Evolutionary conservation across 345 rosid species (phyloP).

Genomic region (Hypericum perforatum): DNA sequence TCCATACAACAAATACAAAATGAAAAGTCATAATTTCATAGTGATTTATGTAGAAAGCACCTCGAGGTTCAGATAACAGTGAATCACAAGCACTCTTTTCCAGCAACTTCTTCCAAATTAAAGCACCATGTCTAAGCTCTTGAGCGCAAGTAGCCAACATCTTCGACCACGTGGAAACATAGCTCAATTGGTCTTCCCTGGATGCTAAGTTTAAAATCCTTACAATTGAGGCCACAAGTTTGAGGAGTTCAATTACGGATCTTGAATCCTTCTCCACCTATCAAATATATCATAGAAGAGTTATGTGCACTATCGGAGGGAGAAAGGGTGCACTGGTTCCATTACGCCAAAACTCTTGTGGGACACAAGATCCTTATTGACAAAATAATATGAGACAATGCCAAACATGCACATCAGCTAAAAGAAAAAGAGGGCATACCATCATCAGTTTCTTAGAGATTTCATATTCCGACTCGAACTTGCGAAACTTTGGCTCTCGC

Average conservation of each 20-base stretch:
- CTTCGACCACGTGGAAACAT: conserved; percentile 52
- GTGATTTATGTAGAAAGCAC: conserved; percentile 22
- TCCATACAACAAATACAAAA: neutral
- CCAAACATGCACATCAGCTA: conserved; percentile 1
- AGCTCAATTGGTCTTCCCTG: conserved; percentile 38
- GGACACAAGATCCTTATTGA: neutral
- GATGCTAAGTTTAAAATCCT: conserved; percentile 55
- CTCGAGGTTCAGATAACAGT: conserved; percentile 44
- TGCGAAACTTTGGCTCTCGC: conserved; percentile 41
- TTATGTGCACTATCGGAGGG: neutral
- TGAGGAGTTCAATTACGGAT: conserved; percentile 48
- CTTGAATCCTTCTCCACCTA: conserved; percentile 59
- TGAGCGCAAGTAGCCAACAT: conserved; percentile 50
- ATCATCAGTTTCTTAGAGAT: conserved; percentile 40
- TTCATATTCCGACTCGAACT: conserved; percentile 53
- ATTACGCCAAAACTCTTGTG: neutral
- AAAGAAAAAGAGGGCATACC: conserved; percentile 29
- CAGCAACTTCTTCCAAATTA: conserved; percentile 57
- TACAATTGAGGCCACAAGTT: conserved; percentile 32
- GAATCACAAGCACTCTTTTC: conserved; percentile 36
- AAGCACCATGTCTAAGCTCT: conserved; percentile 72
- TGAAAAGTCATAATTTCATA: neutral
- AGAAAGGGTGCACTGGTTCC: neutral
- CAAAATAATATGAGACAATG: no score
- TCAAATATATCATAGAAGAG: conserved; percentile 16